Percentiles rank a stretch among this genome's conserved stretches.
These are phyloP conservation scores for Rhodotorula sp. DNA, from an alignment of 1,284 basidiomycete species.

Conservation along the genomic window DNA sequence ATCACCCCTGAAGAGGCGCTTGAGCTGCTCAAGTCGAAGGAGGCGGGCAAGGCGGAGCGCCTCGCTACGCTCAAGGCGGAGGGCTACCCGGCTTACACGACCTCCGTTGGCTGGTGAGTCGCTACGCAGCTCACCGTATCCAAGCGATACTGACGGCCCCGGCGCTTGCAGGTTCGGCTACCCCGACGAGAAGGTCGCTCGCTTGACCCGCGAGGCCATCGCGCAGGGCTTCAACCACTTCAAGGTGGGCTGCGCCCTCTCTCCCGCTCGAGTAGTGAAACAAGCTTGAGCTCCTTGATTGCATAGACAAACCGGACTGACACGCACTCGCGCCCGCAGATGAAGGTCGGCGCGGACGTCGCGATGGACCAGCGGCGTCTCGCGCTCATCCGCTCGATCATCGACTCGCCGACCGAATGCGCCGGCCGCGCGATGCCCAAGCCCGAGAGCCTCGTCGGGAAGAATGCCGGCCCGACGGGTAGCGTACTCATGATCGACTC, in stretches of 20 bases:
- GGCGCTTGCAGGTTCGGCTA: constrained; percentile 60
- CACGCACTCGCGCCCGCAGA: constrained; percentile 49
- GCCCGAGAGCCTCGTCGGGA: constrained; percentile 60
- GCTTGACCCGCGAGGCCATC: constrained; percentile 77
- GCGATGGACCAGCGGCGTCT: constrained; percentile 83
- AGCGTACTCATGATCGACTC: constrained; percentile 95
- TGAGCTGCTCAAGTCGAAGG: constrained; percentile 73
- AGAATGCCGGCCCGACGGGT: constrained; percentile 93
- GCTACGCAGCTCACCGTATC: too few relatives aligned
- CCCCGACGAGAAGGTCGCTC: constrained; percentile 84
- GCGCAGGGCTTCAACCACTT: constrained; percentile 59
- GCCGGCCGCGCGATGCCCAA: constrained; percentile 29
- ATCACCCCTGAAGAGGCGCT: constrained; percentile 89
- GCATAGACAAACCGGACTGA: too few relatives aligned
- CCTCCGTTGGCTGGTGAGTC: constrained; percentile 79
- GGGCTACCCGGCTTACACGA: constrained; percentile 93
- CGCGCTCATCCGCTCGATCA: constrained; percentile 84
- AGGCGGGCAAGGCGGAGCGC: constrained; percentile 72
- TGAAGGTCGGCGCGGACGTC: constrained; percentile 84
- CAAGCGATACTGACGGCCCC: neutral
- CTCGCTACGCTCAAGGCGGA: constrained; percentile 64
- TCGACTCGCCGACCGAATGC: constrained; percentile 74
- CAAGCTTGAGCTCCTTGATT: too few relatives aligned
- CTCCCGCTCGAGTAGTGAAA: rapidly evolving
- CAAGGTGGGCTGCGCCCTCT: constrained; percentile 11